Percentiles rank a stretch among this genome's conserved stretches.
phyloP scores from a whole-genome alignment of 257 asterid genomes.

The Nicotiana sylvestris region DNA sequence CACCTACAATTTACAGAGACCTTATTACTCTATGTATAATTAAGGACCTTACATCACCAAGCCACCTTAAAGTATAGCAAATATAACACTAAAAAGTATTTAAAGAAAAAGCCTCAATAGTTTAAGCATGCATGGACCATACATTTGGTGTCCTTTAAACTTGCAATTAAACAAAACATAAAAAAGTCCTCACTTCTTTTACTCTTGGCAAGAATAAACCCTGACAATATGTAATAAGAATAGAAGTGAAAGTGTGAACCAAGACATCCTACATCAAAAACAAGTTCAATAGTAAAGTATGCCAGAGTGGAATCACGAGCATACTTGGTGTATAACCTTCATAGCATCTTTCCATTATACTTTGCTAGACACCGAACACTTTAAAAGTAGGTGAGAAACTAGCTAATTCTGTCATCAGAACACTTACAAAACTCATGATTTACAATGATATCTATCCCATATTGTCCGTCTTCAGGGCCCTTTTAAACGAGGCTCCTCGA shows the following conservation, averaged over 20 bases:
- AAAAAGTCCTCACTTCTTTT: neutral
- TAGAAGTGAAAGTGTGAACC: neutral
- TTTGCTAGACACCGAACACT: neutral
- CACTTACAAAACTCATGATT: neutral
- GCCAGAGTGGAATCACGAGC: neutral
- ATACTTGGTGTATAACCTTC: neutral
- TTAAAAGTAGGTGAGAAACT: neutral
- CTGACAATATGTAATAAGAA: too few species aligned
- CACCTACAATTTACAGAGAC: neutral
- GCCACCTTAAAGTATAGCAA: neutral
- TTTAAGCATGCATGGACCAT: neutral
- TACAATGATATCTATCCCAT: neutral
- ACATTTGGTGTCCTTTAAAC: neutral
- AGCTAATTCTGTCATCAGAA: neutral
- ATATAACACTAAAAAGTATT: neutral
- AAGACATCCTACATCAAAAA: neutral
- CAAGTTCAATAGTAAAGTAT: neutral
- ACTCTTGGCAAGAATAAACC: too few species aligned
- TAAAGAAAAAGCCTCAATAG: neutral
- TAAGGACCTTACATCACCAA: neutral
- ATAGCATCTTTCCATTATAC: neutral
- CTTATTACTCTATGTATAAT: neutral
- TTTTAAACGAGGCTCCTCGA: neutral
- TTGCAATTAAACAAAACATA: neutral
- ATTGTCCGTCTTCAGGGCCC: neutral